phyloP scores from a whole-genome alignment of 495 filamentous ascomycete species.

The Neurospora sp. region DNA sequence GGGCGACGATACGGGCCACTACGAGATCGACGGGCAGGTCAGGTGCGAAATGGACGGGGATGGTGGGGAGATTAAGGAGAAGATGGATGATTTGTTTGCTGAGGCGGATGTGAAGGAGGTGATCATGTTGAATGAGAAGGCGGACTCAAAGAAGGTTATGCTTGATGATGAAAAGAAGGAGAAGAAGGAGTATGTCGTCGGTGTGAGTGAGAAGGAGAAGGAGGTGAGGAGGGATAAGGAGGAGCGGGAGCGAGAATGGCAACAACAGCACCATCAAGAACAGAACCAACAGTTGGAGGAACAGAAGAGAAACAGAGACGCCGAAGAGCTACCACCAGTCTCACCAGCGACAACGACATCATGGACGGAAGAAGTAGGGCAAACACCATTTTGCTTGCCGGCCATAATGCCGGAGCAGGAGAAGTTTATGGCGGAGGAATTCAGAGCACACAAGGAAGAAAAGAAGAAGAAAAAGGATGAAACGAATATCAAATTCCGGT shows the following conservation, averaged over 20 bases:
- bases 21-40: constrained; percentile 17
- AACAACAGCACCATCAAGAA: background rate
- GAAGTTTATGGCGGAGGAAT: background rate
- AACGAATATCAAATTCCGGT: background rate
- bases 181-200: background rate
- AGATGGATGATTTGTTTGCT: background rate
- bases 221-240: background rate
- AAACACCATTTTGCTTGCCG: background rate
- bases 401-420: background rate
- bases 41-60: constrained; percentile 4
- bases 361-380: background rate
- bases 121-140: background rate
- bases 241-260: background rate
- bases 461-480: background rate
- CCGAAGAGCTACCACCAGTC: background rate
- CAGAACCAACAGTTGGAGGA: background rate
- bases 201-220: background rate
- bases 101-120: background rate
- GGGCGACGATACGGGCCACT: constrained; percentile 5
- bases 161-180: background rate
- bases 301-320: background rate
- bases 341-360: background rate
- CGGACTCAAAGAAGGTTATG: background rate
- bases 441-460: background rate
- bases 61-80: background rate